Percentiles rank a stretch among this genome's conserved stretches.
Conservation (phyloP, 495 filamentous ascomycete genomes). For the Tirmania nivea region DNA sequence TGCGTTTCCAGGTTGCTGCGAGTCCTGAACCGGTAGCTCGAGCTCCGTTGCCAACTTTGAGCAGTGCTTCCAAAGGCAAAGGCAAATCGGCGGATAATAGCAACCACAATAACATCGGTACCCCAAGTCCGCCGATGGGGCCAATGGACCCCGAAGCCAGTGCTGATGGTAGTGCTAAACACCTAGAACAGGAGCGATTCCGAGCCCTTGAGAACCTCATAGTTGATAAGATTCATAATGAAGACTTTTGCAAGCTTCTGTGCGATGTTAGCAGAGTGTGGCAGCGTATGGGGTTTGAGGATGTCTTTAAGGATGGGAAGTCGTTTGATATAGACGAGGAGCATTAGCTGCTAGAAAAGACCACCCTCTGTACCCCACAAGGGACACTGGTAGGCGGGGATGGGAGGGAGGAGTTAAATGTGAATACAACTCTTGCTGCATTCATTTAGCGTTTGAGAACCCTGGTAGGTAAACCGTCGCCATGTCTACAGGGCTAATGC, state of each 20-base stretch:
- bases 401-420: no score
- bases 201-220: constrained; percentile 10
- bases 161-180: background rate
- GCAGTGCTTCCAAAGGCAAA: background rate
- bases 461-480: no score
- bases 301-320: background rate
- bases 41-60: background rate
- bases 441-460: no score
- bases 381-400: no score
- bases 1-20: no score
- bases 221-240: constrained; percentile 12
- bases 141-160: no score
- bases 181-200: constrained; percentile 3
- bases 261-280: constrained; percentile 13
- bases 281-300: constrained; percentile 17
- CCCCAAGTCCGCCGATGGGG: no score
- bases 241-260: constrained; percentile 8
- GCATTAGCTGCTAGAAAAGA: no score
- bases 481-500: no score
- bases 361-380: no score
- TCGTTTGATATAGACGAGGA: background rate
- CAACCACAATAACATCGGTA: background rate
- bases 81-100: background rate
- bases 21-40: background rate
- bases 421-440: no score